These are phyloP conservation scores for Cadophora malorum DNA, from an alignment of 2,329 filamentous ascomycete genomes.

Conservation along the genomic window DNA sequence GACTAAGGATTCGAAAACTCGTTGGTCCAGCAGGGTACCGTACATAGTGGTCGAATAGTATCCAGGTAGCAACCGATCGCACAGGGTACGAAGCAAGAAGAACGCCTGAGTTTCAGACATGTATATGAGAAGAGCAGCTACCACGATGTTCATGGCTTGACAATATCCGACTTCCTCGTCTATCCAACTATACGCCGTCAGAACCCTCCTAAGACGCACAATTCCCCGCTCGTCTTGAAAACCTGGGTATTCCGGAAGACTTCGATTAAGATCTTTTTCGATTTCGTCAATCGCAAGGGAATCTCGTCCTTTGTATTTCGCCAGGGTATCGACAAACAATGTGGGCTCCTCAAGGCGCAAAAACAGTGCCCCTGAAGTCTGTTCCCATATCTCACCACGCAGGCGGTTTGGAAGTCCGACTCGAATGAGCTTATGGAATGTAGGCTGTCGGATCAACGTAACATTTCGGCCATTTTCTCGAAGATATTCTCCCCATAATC, in stretches of 20 bases:
- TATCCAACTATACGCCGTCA: conserved; percentile 97
- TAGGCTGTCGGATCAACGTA: conserved; percentile 91
- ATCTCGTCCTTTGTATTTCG: conserved; percentile 82
- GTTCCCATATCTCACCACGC: conserved; percentile 93
- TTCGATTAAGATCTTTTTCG: conserved; percentile 96
- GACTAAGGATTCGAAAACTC: conserved; percentile 97
- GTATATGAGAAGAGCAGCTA: conserved; percentile 97
- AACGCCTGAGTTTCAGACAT: conserved; percentile 97
- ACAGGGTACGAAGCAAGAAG: conserved; percentile 88
- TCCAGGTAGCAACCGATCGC: conserved; percentile 89
- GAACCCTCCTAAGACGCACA: conserved; percentile 82
- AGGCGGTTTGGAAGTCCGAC: conserved; percentile 94
- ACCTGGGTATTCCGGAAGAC: conserved; percentile 94
- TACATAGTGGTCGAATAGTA: conserved; percentile 99
- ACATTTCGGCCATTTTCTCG: conserved; percentile 93
- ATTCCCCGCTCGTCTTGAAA: conserved; percentile 98
- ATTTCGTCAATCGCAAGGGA: conserved; percentile 98
- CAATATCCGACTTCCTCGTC: conserved; percentile 97
- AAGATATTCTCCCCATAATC: conserved; percentile 95
- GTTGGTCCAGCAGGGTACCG: conserved; percentile 93
- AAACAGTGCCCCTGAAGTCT: conserved; percentile 90
- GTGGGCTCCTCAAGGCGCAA: conserved; percentile 85
- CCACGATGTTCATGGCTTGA: conserved; percentile 99
- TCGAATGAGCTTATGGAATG: conserved; percentile 95
- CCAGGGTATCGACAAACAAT: conserved; percentile 82